These are phyloP conservation scores for Globisporangium rhizosaccharum DNA, from an alignment of 352 stramenopile genomes.

Conservation along the genomic window DNA sequence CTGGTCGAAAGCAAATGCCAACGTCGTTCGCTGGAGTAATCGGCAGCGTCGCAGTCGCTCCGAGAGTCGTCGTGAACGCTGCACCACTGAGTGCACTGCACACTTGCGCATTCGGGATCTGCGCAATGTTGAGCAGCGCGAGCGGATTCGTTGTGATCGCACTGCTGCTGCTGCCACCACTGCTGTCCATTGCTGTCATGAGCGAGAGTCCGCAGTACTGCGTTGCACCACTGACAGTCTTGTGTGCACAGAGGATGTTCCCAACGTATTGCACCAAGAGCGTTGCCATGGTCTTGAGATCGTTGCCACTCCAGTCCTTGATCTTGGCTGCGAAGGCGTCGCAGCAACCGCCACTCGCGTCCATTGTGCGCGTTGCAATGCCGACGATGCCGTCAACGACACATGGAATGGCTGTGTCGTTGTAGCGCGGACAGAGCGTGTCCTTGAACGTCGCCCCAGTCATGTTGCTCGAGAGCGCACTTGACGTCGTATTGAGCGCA, in stretches of 20 bases:
- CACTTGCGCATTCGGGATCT: conserved; percentile 44
- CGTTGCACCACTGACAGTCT: conserved; percentile 16
- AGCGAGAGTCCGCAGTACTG: conserved; percentile 35
- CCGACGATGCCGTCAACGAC: conserved; percentile 26
- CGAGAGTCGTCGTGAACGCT: conserved; percentile 31
- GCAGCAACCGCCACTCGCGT: conserved; percentile 26
- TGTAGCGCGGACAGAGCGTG: conserved; percentile 21
- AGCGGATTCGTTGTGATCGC: not conserved
- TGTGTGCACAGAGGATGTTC: conserved; percentile 28
- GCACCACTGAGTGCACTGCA: conserved; percentile 36
- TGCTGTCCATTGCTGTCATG: conserved; percentile 18
- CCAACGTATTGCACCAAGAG: conserved; percentile 21
- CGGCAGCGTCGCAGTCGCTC: conserved; percentile 16
- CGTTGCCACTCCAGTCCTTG: conserved; percentile 25
- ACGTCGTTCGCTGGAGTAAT: conserved; percentile 24
- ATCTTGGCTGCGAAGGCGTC: conserved; percentile 32
- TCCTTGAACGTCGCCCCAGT: conserved; percentile 8
- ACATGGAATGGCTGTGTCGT: conserved; percentile 29
- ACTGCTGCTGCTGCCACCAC: conserved; percentile 1
- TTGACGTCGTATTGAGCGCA: conserved; percentile 12
- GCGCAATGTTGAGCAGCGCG: conserved; percentile 15
- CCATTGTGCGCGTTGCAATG: conserved; percentile 16
- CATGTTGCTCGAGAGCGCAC: conserved; percentile 4
- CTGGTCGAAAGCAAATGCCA: conserved; percentile 38
- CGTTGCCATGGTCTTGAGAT: conserved; percentile 23